phyloP scores from a whole-genome alignment of 495 filamentous ascomycete species.

The Parathielavia appendiculata region DNA sequence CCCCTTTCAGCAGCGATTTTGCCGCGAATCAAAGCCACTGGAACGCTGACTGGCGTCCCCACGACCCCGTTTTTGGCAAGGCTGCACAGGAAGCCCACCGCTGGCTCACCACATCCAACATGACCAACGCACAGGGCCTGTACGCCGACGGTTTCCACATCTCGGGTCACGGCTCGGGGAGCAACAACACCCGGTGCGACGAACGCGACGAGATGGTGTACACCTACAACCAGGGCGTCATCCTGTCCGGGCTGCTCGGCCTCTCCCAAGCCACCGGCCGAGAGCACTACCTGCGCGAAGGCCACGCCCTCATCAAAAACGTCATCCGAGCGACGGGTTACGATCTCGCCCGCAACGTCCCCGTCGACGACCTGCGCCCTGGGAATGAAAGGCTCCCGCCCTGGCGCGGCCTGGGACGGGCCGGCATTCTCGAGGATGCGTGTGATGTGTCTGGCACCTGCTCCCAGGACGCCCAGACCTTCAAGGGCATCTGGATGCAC shows the following conservation, averaged over 20 bases:
- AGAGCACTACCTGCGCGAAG: conserved; percentile 65
- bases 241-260: conserved; percentile 79
- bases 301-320: conserved; percentile 64
- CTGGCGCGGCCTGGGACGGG: conserved; percentile 73
- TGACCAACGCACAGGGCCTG: conserved; percentile 75
- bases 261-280: conserved; percentile 71
- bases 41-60: conserved; percentile 33
- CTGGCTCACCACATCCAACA: conserved; percentile 74
- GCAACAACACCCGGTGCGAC: conserved; percentile 60
- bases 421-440: conserved; percentile 76
- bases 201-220: conserved; percentile 81
- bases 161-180: conserved; percentile 50
- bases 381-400: conserved; percentile 25
- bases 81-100: conserved; percentile 72
- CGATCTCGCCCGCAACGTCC: conserved; percentile 35
- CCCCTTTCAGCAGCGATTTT: conserved; percentile 51
- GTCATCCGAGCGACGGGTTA: conserved; percentile 77
- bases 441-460: conserved; percentile 75
- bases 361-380: conserved; percentile 25
- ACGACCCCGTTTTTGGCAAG: conserved; percentile 60
- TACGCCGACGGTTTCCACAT: conserved; percentile 93
- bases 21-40: background rate
- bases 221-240: conserved; percentile 92
- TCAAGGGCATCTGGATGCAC: conserved; percentile 94
- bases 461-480: conserved; percentile 82